Evolutionary conservation across 805 yeast genomes (phyloP).

Genomic region (Metschnikowia shivogae): DNA sequence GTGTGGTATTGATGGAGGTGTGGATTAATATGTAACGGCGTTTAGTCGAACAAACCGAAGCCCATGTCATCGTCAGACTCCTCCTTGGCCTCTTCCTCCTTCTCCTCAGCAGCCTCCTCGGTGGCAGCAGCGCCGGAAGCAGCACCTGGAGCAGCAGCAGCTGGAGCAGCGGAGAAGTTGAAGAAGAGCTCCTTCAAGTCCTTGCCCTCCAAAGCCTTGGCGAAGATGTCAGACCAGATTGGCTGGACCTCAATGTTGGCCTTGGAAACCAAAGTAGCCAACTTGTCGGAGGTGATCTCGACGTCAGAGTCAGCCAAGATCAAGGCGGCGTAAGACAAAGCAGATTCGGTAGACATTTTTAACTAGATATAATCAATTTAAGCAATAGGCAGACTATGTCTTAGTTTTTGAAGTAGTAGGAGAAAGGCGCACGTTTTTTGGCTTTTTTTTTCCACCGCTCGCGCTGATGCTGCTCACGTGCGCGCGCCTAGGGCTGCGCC

Average conservation of each 20-base stretch:
- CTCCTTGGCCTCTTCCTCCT: constrained; percentile 26
- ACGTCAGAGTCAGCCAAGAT: constrained; percentile 47
- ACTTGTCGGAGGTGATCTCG: constrained; percentile 45
- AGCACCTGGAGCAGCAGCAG: constrained; percentile 37
- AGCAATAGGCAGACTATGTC: constrained; percentile 48
- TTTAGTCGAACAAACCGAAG: constrained; percentile 96
- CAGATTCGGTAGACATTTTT: constrained; percentile 45
- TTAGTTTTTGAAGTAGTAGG: constrained; percentile 28
- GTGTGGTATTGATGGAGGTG: neutral
- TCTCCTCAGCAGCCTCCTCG: constrained; percentile 32
- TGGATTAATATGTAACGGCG: constrained; percentile 8
- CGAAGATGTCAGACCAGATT: constrained; percentile 46
- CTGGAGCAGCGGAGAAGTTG: constrained; percentile 45
- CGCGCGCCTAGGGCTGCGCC: constrained; percentile 10
- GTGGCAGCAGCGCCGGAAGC: constrained; percentile 35
- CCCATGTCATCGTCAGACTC: constrained; percentile 78
- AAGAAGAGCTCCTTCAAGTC: constrained; percentile 47
- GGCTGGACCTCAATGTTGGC: constrained; percentile 45
- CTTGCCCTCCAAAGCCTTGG: constrained; percentile 46
- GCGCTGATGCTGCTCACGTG: constrained; percentile 13
- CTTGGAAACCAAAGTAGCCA: constrained; percentile 35
- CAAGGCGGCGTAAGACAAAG: constrained; percentile 49
- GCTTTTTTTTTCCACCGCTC: constrained; percentile 11
- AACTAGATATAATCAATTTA: constrained; percentile 49
- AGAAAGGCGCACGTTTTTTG: constrained; percentile 4